Evolutionary conservation across 257 asterid species (phyloP).

Genomic region (Perilla frutescens): DNA sequence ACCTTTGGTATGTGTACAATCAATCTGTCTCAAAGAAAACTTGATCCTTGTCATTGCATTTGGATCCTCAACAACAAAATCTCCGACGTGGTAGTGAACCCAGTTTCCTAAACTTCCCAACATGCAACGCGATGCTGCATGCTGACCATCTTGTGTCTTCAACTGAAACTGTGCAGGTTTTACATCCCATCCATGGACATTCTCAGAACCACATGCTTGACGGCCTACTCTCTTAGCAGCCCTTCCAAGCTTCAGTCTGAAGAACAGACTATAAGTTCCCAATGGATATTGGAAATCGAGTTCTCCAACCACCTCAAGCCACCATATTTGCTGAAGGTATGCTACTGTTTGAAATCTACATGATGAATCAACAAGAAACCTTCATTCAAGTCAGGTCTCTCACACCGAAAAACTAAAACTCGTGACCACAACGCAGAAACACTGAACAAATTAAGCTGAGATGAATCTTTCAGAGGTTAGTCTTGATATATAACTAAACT

Average conservation of each 20-base stretch:
- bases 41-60: constrained; percentile 48
- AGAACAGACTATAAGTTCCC: constrained; percentile 73
- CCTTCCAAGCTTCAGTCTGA: constrained; percentile 71
- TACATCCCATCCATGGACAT: constrained; percentile 83
- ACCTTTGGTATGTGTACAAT: constrained; percentile 88
- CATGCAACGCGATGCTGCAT: constrained; percentile 42
- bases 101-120: constrained; percentile 66
- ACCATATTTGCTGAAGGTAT: constrained; percentile 86
- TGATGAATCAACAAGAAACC: not conserved
- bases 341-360: constrained; percentile 72
- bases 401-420: not conserved
- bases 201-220: constrained; percentile 43
- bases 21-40: constrained; percentile 74
- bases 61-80: constrained; percentile 56
- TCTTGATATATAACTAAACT: not conserved
- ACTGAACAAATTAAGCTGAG: not conserved
- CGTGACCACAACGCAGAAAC: not conserved
- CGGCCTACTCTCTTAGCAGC: constrained; percentile 55
- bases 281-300: constrained; percentile 71
- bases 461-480: too few species aligned
- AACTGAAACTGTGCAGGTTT: constrained; percentile 73
- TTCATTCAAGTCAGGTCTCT: not conserved
- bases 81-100: constrained; percentile 76
- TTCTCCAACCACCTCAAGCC: constrained; percentile 81
- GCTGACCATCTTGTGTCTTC: constrained; percentile 64